Percentiles rank a stretch among this genome's conserved stretches.
phyloP scores from a whole-genome alignment of 257 asterid species.

The Coffea eugenioides region DNA sequence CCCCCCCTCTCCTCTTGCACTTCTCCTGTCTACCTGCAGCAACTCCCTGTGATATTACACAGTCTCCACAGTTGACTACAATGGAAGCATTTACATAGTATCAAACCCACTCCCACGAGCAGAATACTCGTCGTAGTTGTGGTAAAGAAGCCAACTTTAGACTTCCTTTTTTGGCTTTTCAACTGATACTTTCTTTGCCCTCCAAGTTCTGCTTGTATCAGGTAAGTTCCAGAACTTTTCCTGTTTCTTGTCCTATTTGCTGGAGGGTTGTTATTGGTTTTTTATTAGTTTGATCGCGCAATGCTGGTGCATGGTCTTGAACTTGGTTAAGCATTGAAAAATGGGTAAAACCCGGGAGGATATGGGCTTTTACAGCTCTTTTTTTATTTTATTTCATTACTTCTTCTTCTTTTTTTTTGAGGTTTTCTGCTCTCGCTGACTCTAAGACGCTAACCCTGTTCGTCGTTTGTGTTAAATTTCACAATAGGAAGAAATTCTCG shows the following conservation, averaged over 20 bases:
- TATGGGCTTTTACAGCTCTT: neutral
- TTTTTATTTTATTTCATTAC: neutral
- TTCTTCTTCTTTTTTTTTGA: neutral
- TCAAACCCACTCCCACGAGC: too few relatives aligned
- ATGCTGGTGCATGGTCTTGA: slow-evolving; percentile 12
- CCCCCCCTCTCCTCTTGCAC: too few relatives aligned
- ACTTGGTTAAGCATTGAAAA: neutral
- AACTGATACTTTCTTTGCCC: neutral
- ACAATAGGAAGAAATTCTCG: neutral
- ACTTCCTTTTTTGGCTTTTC: neutral
- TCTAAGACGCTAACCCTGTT: neutral
- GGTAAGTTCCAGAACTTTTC: slow-evolving; percentile 14
- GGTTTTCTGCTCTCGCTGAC: neutral
- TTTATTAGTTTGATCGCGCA: slow-evolving; percentile 12
- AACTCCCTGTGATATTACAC: neutral
- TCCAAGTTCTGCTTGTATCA: slow-evolving; percentile 4
- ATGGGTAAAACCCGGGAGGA: neutral
- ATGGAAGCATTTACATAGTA: neutral
- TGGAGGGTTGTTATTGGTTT: neutral
- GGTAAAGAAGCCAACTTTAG: neutral
- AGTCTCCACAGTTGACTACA: neutral
- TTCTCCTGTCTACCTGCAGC: too few relatives aligned
- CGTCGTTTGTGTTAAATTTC: neutral
- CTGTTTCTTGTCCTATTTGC: neutral
- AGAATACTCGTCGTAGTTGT: neutral